These are phyloP conservation scores for Starmerella floricola DNA, from an alignment of 805 yeast species.

Conservation along the genomic window DNA sequence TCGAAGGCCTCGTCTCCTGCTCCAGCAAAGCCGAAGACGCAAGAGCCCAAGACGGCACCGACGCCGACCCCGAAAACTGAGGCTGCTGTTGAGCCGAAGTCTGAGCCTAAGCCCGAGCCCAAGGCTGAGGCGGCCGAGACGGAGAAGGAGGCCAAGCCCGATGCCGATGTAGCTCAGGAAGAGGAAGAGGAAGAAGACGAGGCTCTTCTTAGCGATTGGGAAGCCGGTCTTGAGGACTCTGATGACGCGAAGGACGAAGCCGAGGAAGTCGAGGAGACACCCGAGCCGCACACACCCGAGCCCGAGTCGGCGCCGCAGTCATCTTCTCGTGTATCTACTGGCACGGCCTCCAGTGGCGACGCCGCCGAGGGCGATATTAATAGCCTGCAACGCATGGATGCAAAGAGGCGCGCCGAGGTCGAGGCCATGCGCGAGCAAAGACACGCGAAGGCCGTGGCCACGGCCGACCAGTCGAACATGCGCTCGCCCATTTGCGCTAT, in stretches of 20 bases:
- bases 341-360: constrained; percentile 16
- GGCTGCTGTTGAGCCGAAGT: constrained; percentile 17
- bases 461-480: constrained; percentile 41
- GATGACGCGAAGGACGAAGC: constrained; percentile 21
- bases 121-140: constrained; percentile 23
- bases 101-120: constrained; percentile 28
- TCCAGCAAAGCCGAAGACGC: no score
- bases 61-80: constrained; percentile 19
- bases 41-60: background rate
- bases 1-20: constrained; percentile 17
- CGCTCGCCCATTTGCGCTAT: constrained; percentile 99
- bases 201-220: constrained; percentile 77
- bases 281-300: constrained; percentile 15
- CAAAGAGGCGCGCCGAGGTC: constrained; percentile 32
- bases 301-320: constrained; percentile 25
- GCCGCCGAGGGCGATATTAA: constrained; percentile 22
- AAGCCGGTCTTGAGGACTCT: constrained; percentile 42
- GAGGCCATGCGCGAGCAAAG: constrained; percentile 32
- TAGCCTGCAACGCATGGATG: constrained; percentile 23
- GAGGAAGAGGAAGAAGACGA: constrained; percentile 37
- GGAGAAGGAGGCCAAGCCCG: constrained; percentile 20
- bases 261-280: constrained; percentile 10
- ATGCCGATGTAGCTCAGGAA: constrained; percentile 20
- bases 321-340: no score
- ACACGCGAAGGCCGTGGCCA: constrained; percentile 29